A percentile compares a stretch with the other conserved stretches of the same genome.
phyloP scores from a whole-genome alignment of 75 land plant species.

The Larix kaempferi region DNA sequence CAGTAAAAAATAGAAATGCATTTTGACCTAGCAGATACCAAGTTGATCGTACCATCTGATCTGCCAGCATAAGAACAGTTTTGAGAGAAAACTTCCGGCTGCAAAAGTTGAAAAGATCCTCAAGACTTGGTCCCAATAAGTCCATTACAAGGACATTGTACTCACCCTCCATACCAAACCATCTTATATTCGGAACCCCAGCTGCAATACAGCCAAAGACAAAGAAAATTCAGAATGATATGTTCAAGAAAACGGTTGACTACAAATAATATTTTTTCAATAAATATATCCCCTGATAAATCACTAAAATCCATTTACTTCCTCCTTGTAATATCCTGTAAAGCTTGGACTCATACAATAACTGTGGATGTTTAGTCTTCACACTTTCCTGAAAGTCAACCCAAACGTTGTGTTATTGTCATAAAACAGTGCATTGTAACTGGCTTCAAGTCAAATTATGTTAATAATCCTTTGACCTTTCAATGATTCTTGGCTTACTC shows the following conservation, averaged over 20 bases:
- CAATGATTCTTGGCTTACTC: too few species aligned
- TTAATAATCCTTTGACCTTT: too few species aligned
- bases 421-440: too few species aligned
- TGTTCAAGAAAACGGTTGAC: neutral
- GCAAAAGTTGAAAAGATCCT: slow-evolving; percentile 84
- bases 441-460: too few species aligned
- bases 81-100: slow-evolving; percentile 81
- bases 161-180: slow-evolving; percentile 91
- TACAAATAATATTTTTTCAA: neutral
- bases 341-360: slow-evolving; percentile 78
- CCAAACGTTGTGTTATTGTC: neutral
- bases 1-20: neutral
- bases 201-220: slow-evolving; percentile 34
- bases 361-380: slow-evolving; percentile 81
- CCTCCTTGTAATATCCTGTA: slow-evolving; percentile 86
- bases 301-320: slow-evolving; percentile 48
- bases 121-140: slow-evolving; percentile 85
- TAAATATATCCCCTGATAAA: neutral
- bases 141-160: slow-evolving; percentile 90
- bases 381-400: slow-evolving; percentile 64
- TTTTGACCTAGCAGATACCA: neutral
- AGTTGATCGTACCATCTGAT: slow-evolving; percentile 63
- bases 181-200: slow-evolving; percentile 83
- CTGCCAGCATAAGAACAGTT: slow-evolving; percentile 90
- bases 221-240: neutral